phyloP scores from a whole-genome alignment of 192 early-diverging fungal species.

The Rhizoclosmatium sp. region DNA sequence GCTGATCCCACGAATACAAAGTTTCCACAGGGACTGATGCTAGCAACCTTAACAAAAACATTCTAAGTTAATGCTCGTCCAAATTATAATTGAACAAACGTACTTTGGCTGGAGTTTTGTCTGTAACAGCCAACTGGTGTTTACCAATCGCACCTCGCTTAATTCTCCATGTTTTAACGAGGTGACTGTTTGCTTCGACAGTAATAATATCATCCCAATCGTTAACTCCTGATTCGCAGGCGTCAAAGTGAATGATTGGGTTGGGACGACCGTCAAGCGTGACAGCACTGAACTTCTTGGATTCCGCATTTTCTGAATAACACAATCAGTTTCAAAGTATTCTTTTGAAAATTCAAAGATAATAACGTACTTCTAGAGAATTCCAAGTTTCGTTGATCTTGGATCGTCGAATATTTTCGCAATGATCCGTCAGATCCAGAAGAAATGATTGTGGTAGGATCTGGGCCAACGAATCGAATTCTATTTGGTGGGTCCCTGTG shows the following conservation, averaged over 20 bases:
- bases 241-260: slow-evolving; percentile 76
- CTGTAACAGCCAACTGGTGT: slow-evolving; percentile 68
- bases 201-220: slow-evolving; percentile 95
- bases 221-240: slow-evolving; percentile 58
- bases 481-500: slow-evolving; percentile 86
- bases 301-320: slow-evolving; percentile 46
- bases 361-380: slow-evolving; percentile 70
- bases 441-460: slow-evolving; percentile 78
- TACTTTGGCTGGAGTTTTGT: slow-evolving; percentile 67
- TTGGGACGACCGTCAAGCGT: slow-evolving; percentile 78
- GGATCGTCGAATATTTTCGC: slow-evolving; percentile 81
- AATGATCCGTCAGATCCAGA: slow-evolving; percentile 86
- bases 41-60: slow-evolving; percentile 41
- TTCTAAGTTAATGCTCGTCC: not conserved
- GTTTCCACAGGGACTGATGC: slow-evolving; percentile 90
- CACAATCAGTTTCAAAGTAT: slow-evolving; percentile 34
- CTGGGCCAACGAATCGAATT: slow-evolving; percentile 78
- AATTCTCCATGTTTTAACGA: slow-evolving; percentile 84
- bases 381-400: slow-evolving; percentile 84
- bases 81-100: not conserved
- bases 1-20: slow-evolving; percentile 88
- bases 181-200: slow-evolving; percentile 77
- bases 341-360: not conserved
- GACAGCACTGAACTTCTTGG: slow-evolving; percentile 64
- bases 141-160: slow-evolving; percentile 80